A percentile compares a stretch with the other conserved stretches of the same genome.
Conservation (phyloP, 2,329 filamentous ascomycete species). For the Pseudogymnoascus sp. region DNA sequence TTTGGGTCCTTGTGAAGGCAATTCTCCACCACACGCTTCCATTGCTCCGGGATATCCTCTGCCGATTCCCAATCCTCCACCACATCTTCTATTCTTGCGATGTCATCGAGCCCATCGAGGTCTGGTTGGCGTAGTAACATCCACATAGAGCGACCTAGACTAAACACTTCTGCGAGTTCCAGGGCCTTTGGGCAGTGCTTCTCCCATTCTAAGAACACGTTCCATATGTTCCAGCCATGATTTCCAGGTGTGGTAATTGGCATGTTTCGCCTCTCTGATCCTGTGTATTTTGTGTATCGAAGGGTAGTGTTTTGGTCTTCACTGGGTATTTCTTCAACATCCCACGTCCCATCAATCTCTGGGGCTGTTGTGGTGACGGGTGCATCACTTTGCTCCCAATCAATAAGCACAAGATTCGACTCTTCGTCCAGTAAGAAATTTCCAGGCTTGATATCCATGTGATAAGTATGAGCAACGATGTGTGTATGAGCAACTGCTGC, state of each 20-base stretch:
- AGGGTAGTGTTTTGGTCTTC: not conserved
- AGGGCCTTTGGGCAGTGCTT: not conserved
- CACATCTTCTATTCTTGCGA: not conserved
- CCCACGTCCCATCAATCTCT: not conserved
- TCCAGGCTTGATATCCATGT: slow-evolving; percentile 29
- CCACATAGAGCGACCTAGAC: not conserved
- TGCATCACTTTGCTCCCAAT: slow-evolving; percentile 26
- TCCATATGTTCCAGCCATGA: not conserved
- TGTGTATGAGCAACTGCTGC: not conserved
- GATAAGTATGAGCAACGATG: slow-evolving; percentile 19
- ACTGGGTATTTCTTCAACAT: not conserved
- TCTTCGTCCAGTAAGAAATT: slow-evolving; percentile 24
- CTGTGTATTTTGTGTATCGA: not conserved
- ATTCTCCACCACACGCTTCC: not conserved
- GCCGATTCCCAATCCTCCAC: not conserved
- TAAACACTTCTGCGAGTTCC: not conserved
- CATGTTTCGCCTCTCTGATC: not conserved
- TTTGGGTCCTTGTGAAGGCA: not conserved
- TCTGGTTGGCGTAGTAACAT: not conserved
- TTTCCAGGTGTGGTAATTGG: not conserved
- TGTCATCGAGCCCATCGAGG: not conserved
- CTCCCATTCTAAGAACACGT: not conserved
- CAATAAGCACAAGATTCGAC: slow-evolving; percentile 19
- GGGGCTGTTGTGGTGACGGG: slow-evolving; percentile 17
- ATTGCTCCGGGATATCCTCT: not conserved